Evolutionary conservation across 129 eudicot species (phyloP).

Genomic region (Smallanthus sonchifolius): DNA sequence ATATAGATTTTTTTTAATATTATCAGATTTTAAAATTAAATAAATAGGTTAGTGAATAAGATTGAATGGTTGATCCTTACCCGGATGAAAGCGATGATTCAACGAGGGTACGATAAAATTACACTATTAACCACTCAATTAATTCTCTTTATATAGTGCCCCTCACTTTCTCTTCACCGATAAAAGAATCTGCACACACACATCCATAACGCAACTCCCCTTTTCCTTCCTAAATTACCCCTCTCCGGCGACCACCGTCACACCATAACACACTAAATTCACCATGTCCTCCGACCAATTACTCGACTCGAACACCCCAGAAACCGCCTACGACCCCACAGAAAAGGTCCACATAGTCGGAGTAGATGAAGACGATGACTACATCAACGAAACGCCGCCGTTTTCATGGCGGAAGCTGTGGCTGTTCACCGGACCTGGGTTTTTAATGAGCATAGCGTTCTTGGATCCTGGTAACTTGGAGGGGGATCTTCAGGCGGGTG

Average conservation of each 20-base stretch:
- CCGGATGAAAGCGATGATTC: not conserved
- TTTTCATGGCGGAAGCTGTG: conserved; percentile 7
- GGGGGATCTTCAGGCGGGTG: conserved; percentile 7
- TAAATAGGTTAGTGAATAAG: too few relatives aligned
- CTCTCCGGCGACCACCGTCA: not conserved
- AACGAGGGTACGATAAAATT: not conserved
- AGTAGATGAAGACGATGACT: not conserved
- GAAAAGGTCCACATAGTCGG: conserved; percentile 6
- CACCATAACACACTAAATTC: not conserved
- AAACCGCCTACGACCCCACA: not conserved
- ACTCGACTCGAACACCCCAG: not conserved
- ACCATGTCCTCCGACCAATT: conserved; percentile 6
- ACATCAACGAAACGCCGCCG: not conserved
- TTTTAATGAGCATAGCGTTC: not conserved
- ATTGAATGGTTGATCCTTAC: too few relatives aligned
- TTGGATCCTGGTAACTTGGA: conserved; percentile 14
- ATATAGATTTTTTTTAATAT: too few relatives aligned
- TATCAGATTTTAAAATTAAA: too few relatives aligned
- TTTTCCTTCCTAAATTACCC: not conserved
- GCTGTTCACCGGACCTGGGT: conserved; percentile 7
- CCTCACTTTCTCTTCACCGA: not conserved
- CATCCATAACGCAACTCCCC: not conserved
- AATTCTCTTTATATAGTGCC: not conserved
- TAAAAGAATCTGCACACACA: not conserved
- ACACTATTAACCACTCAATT: not conserved